These are phyloP conservation scores for Lentinus tigrinus DNA, from an alignment of 768 basidiomycete species.

Conservation along the genomic window DNA sequence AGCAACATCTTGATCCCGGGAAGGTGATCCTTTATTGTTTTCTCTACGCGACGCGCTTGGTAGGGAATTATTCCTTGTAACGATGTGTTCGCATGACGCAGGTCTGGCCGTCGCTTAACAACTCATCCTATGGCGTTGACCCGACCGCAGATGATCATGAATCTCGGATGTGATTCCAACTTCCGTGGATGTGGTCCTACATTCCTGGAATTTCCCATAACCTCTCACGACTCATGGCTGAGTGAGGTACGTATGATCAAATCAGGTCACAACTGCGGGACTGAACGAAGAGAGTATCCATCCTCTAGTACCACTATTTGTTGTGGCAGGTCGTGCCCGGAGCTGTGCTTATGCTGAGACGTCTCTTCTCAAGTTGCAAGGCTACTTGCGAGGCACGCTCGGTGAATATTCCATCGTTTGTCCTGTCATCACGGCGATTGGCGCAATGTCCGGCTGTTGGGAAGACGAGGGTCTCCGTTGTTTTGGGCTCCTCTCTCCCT, in stretches of 20 bases:
- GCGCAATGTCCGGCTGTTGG: constrained; percentile 4
- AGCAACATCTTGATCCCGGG: constrained; percentile 6
- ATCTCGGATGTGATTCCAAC: neutral
- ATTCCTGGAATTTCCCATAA: too few relatives aligned
- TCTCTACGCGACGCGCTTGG: neutral
- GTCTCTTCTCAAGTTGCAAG: neutral
- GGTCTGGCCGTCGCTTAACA: neutral
- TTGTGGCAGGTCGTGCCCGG: too few relatives aligned
- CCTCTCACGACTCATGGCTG: too few relatives aligned
- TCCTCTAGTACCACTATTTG: too few relatives aligned
- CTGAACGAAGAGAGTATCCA: too few relatives aligned
- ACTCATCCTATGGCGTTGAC: neutral
- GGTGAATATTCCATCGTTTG: too few relatives aligned
- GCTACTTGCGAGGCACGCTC: neutral
- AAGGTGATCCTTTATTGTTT: constrained; percentile 14
- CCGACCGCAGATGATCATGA: neutral
- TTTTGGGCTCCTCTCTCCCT: neutral
- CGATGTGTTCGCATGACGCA: neutral
- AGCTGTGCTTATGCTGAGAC: too few relatives aligned
- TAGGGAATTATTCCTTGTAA: neutral
- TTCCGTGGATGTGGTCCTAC: too few relatives aligned
- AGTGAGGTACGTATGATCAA: too few relatives aligned
- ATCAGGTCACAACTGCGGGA: too few relatives aligned
- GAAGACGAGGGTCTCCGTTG: neutral
- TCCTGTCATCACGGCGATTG: constrained; percentile 11